Evolutionary conservation across 1,139 yeast genomes (phyloP).

Genomic region (Geotrichum fermentans): DNA sequence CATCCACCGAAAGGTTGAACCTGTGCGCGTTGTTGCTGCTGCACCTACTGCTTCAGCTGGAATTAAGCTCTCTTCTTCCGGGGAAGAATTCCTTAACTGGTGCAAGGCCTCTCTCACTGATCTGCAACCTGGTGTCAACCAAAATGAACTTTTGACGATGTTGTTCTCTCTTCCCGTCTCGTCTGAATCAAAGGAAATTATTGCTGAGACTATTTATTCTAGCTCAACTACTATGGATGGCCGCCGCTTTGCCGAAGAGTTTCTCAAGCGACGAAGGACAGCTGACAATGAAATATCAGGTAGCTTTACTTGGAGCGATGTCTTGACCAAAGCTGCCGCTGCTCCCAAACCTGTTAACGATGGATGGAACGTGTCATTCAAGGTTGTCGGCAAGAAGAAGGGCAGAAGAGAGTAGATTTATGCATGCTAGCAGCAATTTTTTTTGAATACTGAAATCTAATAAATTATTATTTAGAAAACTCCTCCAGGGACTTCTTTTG

Average conservation of each 20-base stretch:
- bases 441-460: too few species aligned
- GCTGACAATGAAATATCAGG: conserved; percentile 47
- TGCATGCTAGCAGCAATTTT: not conserved
- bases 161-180: conserved; percentile 73
- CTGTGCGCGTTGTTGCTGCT: conserved; percentile 38
- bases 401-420: conserved; percentile 18
- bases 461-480: conserved; percentile 7
- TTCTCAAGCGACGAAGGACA: conserved; percentile 66
- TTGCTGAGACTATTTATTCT: conserved; percentile 87
- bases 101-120: conserved; percentile 66
- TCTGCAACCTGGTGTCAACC: conserved; percentile 63
- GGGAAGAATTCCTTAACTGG: conserved; percentile 75
- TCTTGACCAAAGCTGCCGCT: conserved; percentile 59
- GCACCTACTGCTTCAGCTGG: conserved; percentile 34
- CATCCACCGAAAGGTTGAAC: conserved; percentile 26
- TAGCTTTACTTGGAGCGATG: conserved; percentile 44
- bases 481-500: conserved; percentile 17
- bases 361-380: conserved; percentile 69
- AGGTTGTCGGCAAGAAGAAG: conserved; percentile 64
- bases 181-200: conserved; percentile 72
- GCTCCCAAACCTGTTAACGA: conserved; percentile 48
- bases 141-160: conserved; percentile 65
- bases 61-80: conserved; percentile 25
- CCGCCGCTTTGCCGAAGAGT: conserved; percentile 86
- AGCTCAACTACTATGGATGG: conserved; percentile 94